phyloP scores from a whole-genome alignment of 805 yeast species.

The Sugiyamaella chiloensis region DNA sequence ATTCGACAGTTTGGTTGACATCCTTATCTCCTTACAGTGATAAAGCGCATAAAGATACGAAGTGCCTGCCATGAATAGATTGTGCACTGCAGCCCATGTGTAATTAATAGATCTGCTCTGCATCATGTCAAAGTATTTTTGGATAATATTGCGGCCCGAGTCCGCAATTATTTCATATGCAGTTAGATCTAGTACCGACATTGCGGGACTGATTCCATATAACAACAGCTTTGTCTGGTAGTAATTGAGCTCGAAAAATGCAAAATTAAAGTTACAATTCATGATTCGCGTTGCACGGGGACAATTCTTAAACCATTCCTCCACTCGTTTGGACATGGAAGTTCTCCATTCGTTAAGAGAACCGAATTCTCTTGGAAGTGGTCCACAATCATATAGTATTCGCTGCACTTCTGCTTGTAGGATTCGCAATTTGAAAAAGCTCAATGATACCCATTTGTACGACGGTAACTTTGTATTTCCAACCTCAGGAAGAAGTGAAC shows the following conservation, averaged over 20 bases:
- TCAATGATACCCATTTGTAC: slow-evolving; percentile 63
- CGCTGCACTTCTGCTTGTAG: slow-evolving; percentile 77
- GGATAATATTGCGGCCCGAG: slow-evolving; percentile 64
- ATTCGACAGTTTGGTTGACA: slow-evolving; percentile 44
- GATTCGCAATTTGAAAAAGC: slow-evolving; percentile 66
- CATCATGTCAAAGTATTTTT: slow-evolving; percentile 57
- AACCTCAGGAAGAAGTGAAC: slow-evolving; percentile 23
- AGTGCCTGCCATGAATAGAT: slow-evolving; percentile 84
- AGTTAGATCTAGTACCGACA: slow-evolving; percentile 45
- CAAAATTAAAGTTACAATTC: slow-evolving; percentile 72
- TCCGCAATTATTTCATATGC: slow-evolving; percentile 58
- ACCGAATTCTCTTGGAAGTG: slow-evolving; percentile 61
- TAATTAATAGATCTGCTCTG: slow-evolving; percentile 63
- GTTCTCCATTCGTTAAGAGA: slow-evolving; percentile 61
- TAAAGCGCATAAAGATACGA: slow-evolving; percentile 76
- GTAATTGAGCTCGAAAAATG: slow-evolving; percentile 71
- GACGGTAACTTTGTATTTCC: slow-evolving; percentile 41
- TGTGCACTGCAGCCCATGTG: slow-evolving; percentile 92
- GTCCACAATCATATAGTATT: slow-evolving; percentile 66
- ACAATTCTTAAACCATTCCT: slow-evolving; percentile 57
- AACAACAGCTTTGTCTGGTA: slow-evolving; percentile 68
- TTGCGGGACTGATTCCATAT: slow-evolving; percentile 75
- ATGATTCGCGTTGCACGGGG: slow-evolving; percentile 56
- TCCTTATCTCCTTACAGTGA: slow-evolving; percentile 56
- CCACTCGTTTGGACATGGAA: slow-evolving; percentile 49